These are phyloP conservation scores for Aspergillus ochraceus DNA, from an alignment of 2,329 filamentous ascomycete species.

Conservation along the genomic window DNA sequence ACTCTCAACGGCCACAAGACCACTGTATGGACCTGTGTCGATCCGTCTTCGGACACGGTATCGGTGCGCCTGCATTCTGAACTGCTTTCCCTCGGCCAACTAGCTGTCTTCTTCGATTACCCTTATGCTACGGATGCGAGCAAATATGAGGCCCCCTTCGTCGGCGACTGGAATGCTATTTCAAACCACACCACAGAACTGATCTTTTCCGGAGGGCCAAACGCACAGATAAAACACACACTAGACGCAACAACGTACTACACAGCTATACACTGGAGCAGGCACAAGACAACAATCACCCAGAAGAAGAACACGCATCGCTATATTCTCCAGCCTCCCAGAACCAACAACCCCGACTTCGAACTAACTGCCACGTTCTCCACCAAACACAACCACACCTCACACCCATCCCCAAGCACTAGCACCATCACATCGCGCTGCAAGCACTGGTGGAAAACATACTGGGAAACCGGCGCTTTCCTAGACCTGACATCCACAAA, in stretches of 20 bases:
- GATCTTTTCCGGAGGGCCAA: neutral
- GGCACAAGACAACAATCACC: neutral
- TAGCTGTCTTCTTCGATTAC: slow-evolving; percentile 56
- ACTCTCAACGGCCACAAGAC: neutral
- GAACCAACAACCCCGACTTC: neutral
- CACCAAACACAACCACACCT: neutral
- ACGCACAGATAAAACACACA: neutral
- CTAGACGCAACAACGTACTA: slow-evolving; percentile 4
- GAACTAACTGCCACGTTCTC: neutral
- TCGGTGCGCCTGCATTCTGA: slow-evolving; percentile 36
- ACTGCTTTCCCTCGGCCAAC: slow-evolving; percentile 36
- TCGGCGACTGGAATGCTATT: slow-evolving; percentile 52
- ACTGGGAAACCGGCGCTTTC: slow-evolving; percentile 55
- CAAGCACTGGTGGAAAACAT: slow-evolving; percentile 49
- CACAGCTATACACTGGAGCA: neutral
- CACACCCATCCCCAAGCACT: neutral
- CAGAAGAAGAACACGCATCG: neutral
- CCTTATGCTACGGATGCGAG: slow-evolving; percentile 48
- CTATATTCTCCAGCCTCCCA: neutral
- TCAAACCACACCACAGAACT: slow-evolving; percentile 24
- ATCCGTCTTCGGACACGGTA: slow-evolving; percentile 17
- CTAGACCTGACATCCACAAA: slow-evolving; percentile 48
- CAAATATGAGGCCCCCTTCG: slow-evolving; percentile 58
- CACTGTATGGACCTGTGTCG: neutral
- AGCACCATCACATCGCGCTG: slow-evolving; percentile 17